These are phyloP conservation scores for Nitzschia sp. DNA, from an alignment of 108 stramenopile species.

Conservation along the genomic window DNA sequence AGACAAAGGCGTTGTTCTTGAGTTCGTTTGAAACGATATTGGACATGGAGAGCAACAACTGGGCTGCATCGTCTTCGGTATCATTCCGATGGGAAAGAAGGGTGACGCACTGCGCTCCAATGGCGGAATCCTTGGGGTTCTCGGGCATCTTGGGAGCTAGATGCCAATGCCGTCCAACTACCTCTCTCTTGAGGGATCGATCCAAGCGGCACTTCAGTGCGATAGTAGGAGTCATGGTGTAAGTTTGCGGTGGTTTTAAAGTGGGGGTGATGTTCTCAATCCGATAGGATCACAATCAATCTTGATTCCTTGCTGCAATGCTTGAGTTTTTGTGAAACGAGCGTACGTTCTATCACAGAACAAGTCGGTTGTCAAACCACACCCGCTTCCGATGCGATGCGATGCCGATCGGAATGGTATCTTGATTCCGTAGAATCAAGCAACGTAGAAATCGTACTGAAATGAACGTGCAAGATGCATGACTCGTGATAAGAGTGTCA, in stretches of 20 bases:
- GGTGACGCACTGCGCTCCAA: not conserved
- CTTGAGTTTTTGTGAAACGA: not conserved
- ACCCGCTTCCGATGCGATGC: too few species aligned
- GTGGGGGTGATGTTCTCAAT: conserved; percentile 5
- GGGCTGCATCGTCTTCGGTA: conserved; percentile 33
- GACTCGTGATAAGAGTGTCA: not conserved
- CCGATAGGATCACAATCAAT: not conserved
- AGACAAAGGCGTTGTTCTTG: conserved; percentile 13
- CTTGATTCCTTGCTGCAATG: conserved; percentile 3
- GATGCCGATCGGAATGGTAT: conserved; percentile 17
- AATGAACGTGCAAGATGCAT: not conserved
- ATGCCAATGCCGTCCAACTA: not conserved
- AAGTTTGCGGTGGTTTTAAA: not conserved
- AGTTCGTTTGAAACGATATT: conserved; percentile 41
- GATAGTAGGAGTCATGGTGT: conserved; percentile 11
- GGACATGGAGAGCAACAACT: conserved; percentile 38
- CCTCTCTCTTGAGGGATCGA: not conserved
- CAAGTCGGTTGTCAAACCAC: conserved; percentile 23
- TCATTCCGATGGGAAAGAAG: conserved; percentile 21
- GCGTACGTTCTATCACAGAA: conserved; percentile 15
- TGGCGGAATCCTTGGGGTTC: conserved; percentile 1
- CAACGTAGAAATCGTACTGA: conserved; percentile 1
- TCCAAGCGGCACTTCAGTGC: conserved; percentile 9
- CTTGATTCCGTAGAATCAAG: not conserved
- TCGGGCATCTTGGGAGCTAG: not conserved